Evolutionary conservation across 768 basidiomycete genomes (phyloP), one percentile per base, ranked within the genome.

Genomic region (Galerina marginata): DNA sequence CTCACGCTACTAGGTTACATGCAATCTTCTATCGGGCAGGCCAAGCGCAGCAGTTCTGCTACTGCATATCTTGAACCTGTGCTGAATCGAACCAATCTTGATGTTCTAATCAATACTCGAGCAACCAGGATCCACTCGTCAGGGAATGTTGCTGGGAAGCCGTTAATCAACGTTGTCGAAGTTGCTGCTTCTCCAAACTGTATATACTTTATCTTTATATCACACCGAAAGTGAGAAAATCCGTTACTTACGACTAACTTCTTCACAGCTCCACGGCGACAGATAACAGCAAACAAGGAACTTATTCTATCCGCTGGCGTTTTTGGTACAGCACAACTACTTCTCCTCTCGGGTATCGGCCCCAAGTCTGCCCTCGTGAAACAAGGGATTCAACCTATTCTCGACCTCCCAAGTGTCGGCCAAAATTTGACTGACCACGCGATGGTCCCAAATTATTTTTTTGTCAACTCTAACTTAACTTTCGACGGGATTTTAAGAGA

Each of bases 251-350:
- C 20, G 20, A 51, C 9, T 10, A 7, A 16, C 3, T 20, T 51
- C n/a, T 2, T 38, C n/a, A 11, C 37, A 52, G 50, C 15, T 25
- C 50, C 9, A 10, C 37, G 44, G 4, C 43, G 50, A 44, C 29
- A 49, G 9, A 39, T 74, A 12, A 67, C 54, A 1, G 74, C 74
- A 4, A 48, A 25, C 9, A 73, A 72, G 29, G 75, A 77, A 55
- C 60, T 75, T 42, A 66, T 77, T 29, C 64, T 77, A 2, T 75
- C 72, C 6, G 73, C 74, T 6, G 76, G 77, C 1, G 56, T 67
- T 10, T 60, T 77, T 37, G 68, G 66, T 4, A 76, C 74, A 1
- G 73, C 76, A 1, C 65, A 60, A 12, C 67, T 77, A 20, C 67
- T 75, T 4, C 45, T 73, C 33, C 65, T 71, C 12, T 74, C 72